A percentile compares a stretch with the other conserved stretches of the same genome.
Conservation (phyloP, 306 rosid species). For the Castanopsis chinensis region DNA sequence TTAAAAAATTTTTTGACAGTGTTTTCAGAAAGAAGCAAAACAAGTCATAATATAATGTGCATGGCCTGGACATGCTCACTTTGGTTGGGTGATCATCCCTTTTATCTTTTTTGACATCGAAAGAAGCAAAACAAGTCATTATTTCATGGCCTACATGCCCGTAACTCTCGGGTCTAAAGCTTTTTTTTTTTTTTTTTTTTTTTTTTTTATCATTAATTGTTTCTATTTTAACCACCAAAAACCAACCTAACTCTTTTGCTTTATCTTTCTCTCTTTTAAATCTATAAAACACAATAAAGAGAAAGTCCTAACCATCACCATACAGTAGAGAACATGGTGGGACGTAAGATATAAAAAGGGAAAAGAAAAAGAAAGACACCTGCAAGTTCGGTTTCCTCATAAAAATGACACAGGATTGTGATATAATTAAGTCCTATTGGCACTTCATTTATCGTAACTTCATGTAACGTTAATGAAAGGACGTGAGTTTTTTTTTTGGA, state of each 20-base stretch:
- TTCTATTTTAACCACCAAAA: neutral
- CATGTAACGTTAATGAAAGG: too few relatives aligned
- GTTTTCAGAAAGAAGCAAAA: too few relatives aligned
- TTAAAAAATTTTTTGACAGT: too few relatives aligned
- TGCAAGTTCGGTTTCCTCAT: too few relatives aligned
- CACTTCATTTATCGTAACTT: too few relatives aligned
- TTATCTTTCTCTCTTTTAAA: neutral
- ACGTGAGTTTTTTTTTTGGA: too few relatives aligned
- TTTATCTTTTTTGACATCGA: slow-evolving; percentile 19
- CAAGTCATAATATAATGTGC: neutral
- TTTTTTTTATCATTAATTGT: neutral
- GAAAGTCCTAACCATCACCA: neutral
- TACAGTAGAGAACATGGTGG: neutral
- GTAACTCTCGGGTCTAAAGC: slow-evolving; percentile 21
- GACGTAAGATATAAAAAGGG: neutral
- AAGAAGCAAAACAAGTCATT: neutral
- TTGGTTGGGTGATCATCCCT: neutral
- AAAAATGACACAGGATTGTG: too few relatives aligned
- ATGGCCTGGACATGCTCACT: slow-evolving; percentile 19
- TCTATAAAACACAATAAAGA: neutral
- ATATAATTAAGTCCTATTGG: too few relatives aligned
- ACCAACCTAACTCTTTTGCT: neutral
- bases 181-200: neutral
- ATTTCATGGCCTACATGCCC: slow-evolving; percentile 28
- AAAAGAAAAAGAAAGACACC: neutral